Evolutionary conservation across 768 basidiomycete genomes (phyloP).

Genomic region (Coprinopsis cinerea): DNA sequence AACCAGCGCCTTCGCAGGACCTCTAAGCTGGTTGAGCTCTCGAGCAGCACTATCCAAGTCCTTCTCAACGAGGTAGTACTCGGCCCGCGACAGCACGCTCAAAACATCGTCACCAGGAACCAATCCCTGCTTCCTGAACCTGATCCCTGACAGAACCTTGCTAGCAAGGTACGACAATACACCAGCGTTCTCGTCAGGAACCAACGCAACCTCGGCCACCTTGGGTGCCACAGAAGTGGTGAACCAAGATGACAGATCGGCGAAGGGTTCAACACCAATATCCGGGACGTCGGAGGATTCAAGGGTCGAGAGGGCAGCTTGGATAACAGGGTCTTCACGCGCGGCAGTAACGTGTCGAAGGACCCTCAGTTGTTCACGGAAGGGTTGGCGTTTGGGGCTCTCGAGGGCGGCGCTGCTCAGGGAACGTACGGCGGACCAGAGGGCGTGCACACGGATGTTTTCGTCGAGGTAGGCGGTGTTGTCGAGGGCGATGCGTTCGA

Average conservation of each 20-base stretch:
- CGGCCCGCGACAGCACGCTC: conserved; percentile 82
- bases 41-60: conserved; percentile 85
- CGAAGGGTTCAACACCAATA: conserved; percentile 81
- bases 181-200: conserved; percentile 87
- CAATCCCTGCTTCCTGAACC: conserved; percentile 77
- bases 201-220: conserved; percentile 83
- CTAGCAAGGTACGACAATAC: conserved; percentile 83
- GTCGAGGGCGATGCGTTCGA: conserved; percentile 87
- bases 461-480: conserved; percentile 90
- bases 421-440: conserved; percentile 91
- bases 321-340: conserved; percentile 63
- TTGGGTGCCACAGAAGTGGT: conserved; percentile 74
- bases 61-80: conserved; percentile 87
- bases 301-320: conserved; percentile 61
- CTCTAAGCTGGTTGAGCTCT: conserved; percentile 86
- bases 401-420: conserved; percentile 59
- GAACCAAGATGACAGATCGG: conserved; percentile 91
- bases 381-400: conserved; percentile 66
- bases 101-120: conserved; percentile 79
- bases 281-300: conserved; percentile 72
- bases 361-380: conserved; percentile 84
- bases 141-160: conserved; percentile 64
- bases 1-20: conserved; percentile 67
- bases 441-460: conserved; percentile 83
- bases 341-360: conserved; percentile 69